Conservation (phyloP, 495 filamentous ascomycete genomes). For the Podospora pseudoanserina region DNA sequence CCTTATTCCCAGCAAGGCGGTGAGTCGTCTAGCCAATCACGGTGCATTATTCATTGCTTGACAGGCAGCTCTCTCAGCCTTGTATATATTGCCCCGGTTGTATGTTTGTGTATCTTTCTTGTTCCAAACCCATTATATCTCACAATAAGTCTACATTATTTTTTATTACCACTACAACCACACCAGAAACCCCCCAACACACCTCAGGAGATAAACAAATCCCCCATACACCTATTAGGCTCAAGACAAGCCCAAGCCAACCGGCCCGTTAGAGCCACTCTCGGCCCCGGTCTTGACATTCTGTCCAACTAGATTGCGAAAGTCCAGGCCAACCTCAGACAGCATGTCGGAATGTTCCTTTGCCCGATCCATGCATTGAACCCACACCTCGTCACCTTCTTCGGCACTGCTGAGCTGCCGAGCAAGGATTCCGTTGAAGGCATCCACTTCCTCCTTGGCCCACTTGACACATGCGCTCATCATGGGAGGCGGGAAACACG, state of each 20-base stretch:
- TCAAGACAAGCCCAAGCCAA: conserved; percentile 43
- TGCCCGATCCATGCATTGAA: conserved; percentile 77
- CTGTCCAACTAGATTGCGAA: conserved; percentile 63
- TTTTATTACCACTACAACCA: neutral
- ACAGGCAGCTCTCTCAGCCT: neutral
- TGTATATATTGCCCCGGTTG: neutral
- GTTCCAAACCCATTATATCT: neutral
- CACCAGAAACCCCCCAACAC: neutral
- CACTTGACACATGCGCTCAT: conserved; percentile 92
- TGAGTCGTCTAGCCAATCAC: neutral
- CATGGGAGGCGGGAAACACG: conserved; percentile 80
- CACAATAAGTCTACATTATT: conserved; percentile 5
- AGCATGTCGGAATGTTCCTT: conserved; percentile 76
- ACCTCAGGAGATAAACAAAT: neutral
- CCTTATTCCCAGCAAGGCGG: neutral
- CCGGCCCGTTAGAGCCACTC: conserved; percentile 27
- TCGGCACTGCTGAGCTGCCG: conserved; percentile 80
- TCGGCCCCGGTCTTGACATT: conserved; percentile 24
- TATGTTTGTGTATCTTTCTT: no score
- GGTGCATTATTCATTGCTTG: neutral
- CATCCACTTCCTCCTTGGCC: conserved; percentile 88
- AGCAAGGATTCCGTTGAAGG: conserved; percentile 76
- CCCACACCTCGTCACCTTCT: conserved; percentile 66
- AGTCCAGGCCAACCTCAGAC: conserved; percentile 85
- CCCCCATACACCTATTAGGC: conserved; percentile 5